These are phyloP conservation scores for Venturia oleaginea DNA, from an alignment of 2,329 filamentous ascomycete genomes.

Conservation along the genomic window DNA sequence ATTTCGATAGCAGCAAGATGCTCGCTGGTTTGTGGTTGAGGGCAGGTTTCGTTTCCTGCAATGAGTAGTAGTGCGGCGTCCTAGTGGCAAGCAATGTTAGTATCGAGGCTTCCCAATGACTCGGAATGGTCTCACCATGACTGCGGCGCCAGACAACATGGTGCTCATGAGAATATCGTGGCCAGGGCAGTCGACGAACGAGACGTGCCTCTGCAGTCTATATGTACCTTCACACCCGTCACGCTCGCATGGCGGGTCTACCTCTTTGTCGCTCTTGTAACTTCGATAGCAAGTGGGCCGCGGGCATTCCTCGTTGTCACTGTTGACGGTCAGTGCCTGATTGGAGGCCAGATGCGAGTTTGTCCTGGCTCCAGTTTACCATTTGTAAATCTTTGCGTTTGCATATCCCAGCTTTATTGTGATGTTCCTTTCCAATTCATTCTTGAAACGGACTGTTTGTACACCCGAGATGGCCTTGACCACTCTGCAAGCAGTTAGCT, in stretches of 20 bases:
- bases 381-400: slow-evolving; percentile 99
- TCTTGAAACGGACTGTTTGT: slow-evolving; percentile 99
- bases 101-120: not conserved
- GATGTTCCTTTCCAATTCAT: slow-evolving; percentile 97
- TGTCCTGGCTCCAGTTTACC: slow-evolving; percentile 26
- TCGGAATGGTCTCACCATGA: slow-evolving; percentile 59
- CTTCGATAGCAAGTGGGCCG: slow-evolving; percentile 91
- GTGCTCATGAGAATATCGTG: slow-evolving; percentile 99
- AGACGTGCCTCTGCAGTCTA: slow-evolving; percentile 81
- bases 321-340: not conserved
- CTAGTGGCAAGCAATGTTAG: slow-evolving; percentile 1
- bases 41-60: slow-evolving; percentile 63
- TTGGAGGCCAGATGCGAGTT: not conserved
- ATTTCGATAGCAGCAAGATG: slow-evolving; percentile 99
- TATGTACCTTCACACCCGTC: slow-evolving; percentile 86
- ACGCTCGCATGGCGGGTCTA: slow-evolving; percentile 91
- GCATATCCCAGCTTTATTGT: slow-evolving; percentile 99
- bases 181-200: slow-evolving; percentile 61
- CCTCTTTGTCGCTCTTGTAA: slow-evolving; percentile 98
- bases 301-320: slow-evolving; percentile 78
- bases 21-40: slow-evolving; percentile 96
- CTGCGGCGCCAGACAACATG: slow-evolving; percentile 97
- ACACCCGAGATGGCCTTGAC: slow-evolving; percentile 99
- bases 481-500: slow-evolving; percentile 38
- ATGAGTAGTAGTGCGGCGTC: slow-evolving; percentile 16